These are phyloP conservation scores for Quercus ilex DNA, from an alignment of 306 rosid species.

Conservation along the genomic window DNA sequence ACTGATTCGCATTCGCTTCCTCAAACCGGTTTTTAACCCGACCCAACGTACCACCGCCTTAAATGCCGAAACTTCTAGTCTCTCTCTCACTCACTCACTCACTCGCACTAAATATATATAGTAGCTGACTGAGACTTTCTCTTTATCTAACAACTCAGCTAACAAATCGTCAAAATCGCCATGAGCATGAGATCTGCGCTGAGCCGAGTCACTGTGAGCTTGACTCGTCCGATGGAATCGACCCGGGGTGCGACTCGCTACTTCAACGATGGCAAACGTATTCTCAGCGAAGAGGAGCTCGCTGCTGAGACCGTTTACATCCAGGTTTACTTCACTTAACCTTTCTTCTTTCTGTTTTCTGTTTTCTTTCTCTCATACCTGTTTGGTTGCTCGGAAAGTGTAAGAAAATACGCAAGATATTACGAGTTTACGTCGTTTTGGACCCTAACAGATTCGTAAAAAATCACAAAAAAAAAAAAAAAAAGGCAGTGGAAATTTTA, in stretches of 20 bases:
- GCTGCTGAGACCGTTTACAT: slow-evolving; percentile 88
- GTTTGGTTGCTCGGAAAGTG: slow-evolving; percentile 1
- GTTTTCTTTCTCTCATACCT: neutral
- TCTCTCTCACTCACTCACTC: too few relatives aligned
- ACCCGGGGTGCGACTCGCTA: slow-evolving; percentile 58
- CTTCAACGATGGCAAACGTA: slow-evolving; percentile 45
- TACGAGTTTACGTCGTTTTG: neutral
- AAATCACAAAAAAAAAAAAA: too few relatives aligned
- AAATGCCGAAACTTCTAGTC: neutral
- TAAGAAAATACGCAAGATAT: neutral
- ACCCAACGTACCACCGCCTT: neutral
- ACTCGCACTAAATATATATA: too few relatives aligned
- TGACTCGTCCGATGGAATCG: slow-evolving; percentile 48
- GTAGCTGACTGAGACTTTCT: neutral
- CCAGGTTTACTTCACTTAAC: slow-evolving; percentile 40
- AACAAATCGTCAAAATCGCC: slow-evolving; percentile 28
- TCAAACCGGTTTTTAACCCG: neutral
- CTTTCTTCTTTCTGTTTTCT: neutral
- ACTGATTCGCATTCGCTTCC: too few relatives aligned
- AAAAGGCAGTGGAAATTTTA: too few relatives aligned
- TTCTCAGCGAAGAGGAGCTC: slow-evolving; percentile 81
- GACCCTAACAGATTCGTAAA: neutral
- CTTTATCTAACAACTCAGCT: neutral
- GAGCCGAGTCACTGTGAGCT: slow-evolving; percentile 30
- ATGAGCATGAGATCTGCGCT: slow-evolving; percentile 64